Evolutionary conservation across 345 rosid species (phyloP), one percentile per base, ranked within the genome.

Genomic region (Populus simonii): DNA sequence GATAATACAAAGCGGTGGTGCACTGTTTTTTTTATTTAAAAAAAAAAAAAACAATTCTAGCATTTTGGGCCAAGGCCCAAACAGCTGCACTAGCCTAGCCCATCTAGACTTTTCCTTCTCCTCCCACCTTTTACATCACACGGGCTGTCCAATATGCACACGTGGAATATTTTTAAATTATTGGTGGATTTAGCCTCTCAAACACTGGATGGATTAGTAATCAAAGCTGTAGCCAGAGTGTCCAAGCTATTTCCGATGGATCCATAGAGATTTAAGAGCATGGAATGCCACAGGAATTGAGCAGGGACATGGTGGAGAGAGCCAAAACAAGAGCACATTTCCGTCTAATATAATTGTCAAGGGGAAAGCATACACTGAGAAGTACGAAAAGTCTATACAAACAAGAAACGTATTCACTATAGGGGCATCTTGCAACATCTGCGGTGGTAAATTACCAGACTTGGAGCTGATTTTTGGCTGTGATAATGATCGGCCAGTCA

Each of bases 401-500:
- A 88, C 89, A 0, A 81, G 97, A 75, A 95, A 89, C 27, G 33
- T 29, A 57, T 87, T 86, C 76, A 91, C 89, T 3, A 29, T 91
- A 57, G 91, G 97, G 95, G 98, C 1, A 80, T 94, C 2, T 45
- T 92, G 71, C 96, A 94, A 89, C 90, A 92, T 49, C 76, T 92
- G 25, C 86, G 88, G 85, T 72, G 92, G 92, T 8, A 83, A 78
- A 68, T 49, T 91, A 10, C 96, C 97, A 0, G 94, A 92, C 80
- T 77, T 92, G 70, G 97, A 94, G 76, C 82, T 94, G n/a, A 75
- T 94, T 92, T 91, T 94, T n/a, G 87, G 87, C 68, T 81, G 90
- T 4, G 70, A 80, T 23, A 31, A 31, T 31, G 92, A 93, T 68
- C 77, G 82, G 71, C 93, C 97, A 7, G 83, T 87, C 51, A 55